These are phyloP conservation scores for Candida verbasci DNA, from an alignment of 805 yeast genomes.

Conservation along the genomic window DNA sequence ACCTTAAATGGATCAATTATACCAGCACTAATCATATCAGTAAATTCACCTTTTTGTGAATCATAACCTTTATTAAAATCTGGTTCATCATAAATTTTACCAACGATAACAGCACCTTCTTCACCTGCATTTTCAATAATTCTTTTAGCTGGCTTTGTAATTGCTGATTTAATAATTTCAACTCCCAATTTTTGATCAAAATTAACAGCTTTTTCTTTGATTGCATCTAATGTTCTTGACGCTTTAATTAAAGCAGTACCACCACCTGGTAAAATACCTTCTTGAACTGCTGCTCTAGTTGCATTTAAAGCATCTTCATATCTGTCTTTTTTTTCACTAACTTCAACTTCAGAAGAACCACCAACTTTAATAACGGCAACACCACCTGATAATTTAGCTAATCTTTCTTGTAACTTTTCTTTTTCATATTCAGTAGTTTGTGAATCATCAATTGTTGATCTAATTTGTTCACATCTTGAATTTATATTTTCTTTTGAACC, in stretches of 20 bases:
- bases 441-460: conserved; percentile 69
- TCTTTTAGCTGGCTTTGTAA: conserved; percentile 91
- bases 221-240: conserved; percentile 63
- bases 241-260: conserved; percentile 98
- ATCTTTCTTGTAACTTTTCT: conserved; percentile 95
- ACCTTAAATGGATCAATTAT: conserved; percentile 98
- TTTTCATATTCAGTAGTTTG: conserved; percentile 85
- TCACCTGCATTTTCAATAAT: conserved; percentile 96
- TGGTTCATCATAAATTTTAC: conserved; percentile 65
- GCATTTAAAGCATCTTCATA: conserved; percentile 98
- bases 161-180: conserved; percentile 86
- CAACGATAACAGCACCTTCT: conserved; percentile 95
- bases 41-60: conserved; percentile 86
- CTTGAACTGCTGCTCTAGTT: conserved; percentile 98
- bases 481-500: conserved; percentile 78
- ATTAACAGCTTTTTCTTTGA: conserved; percentile 64
- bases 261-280: conserved; percentile 99
- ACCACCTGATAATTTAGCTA: conserved; percentile 96
- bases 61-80: conserved; percentile 90
- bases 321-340: conserved; percentile 99
- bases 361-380: conserved; percentile 98
- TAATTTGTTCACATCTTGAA: conserved; percentile 91
- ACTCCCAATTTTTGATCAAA: conserved; percentile 97
- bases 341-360: conserved; percentile 95
- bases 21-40: conserved; percentile 95